Evolutionary conservation across 106 monocot species (phyloP).

Genomic region (Gastrodia elata): DNA sequence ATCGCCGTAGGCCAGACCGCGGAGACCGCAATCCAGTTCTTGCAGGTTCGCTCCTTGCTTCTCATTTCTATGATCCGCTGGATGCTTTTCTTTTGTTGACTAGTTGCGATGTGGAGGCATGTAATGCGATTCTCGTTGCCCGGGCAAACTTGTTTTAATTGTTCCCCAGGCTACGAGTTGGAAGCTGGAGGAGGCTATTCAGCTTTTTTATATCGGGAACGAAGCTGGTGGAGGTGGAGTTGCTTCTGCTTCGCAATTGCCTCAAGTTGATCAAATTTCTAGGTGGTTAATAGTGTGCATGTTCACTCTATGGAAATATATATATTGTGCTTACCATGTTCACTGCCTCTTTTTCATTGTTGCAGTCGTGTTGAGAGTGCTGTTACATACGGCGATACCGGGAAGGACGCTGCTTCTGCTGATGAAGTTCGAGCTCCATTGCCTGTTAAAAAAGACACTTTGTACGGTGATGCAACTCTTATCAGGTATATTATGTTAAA

Average conservation of each 20-base stretch:
- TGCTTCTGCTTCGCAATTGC: conserved; percentile 13
- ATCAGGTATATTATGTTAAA: conserved; percentile 18
- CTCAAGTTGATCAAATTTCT: conserved; percentile 3
- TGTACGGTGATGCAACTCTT: conserved; percentile 46
- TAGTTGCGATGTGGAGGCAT: background rate
- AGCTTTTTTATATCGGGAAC: conserved; percentile 67
- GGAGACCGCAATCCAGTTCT: conserved; percentile 71
- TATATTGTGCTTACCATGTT: background rate
- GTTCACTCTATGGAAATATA: background rate
- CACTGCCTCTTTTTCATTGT: background rate
- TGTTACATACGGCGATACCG: conserved; percentile 11
- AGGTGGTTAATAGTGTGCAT: conserved; percentile 11
- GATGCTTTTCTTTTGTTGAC: background rate
- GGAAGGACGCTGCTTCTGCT: conserved; percentile 13
- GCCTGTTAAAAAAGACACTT: conserved; percentile 51
- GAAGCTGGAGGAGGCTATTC: conserved; percentile 81
- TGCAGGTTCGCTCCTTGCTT: conserved; percentile 39
- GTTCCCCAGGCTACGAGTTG: conserved; percentile 58
- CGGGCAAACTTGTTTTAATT: background rate
- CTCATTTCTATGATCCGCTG: background rate
- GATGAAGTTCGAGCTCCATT: conserved; percentile 67
- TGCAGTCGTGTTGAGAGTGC: conserved; percentile 16
- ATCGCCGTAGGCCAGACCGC: conserved; percentile 68
- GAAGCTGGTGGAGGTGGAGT: conserved; percentile 22
- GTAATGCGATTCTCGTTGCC: background rate